Base-by-base conservation (phyloP, 768 basidiomycete species). In the Strobilomyces dryophilus region DNA sequence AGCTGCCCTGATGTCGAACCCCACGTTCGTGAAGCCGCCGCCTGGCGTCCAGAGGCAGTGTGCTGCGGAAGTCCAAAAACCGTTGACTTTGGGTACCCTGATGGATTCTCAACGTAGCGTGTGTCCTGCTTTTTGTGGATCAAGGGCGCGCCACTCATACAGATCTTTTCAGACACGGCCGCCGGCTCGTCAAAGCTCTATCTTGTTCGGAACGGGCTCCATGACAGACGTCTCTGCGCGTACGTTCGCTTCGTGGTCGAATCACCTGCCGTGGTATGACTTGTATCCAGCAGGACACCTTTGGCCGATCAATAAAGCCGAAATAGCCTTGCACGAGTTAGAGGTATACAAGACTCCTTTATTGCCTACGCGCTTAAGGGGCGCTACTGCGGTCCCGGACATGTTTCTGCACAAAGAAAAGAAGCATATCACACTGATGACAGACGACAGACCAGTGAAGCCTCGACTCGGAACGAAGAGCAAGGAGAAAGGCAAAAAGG, bases 291-390 rank as follows among this genome's bases (percentile, higher is more conserved):
- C 71, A 55, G 65, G 63, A 32, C 52, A 62, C 37, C 48, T 57
- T n/a, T 68, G 64, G 57, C 72, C 73, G 15, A 66, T 72, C 58
- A 81, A 76, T 41, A 74, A 82, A 17, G 83, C 86, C 18, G 84
- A 89, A 69, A 76, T 78, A 53, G 83, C 83, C 15, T 73, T 91
- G 6, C 82, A 85, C 40, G 84, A 87, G 59, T 72, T 89, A 42
- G 87, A 90, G 57, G 76, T 86, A 29, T 91, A 89, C 74, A 86
- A 84, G 70, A 91, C 86, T 1, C 89, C 89, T 7, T 76, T 91
- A 42, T 60, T 89, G 15, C 87, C 89, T 11, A 82, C 85, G n/a
- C 76, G 77, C 18, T 66, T 60, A 56, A 76, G 61, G 63, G 74
- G 60, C 24, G 67, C 77, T 8, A 66, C 73, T 6, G 70, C 70